Conservation (phyloP, 495 filamentous ascomycete species). For the Aspergillus asperescens region DNA sequence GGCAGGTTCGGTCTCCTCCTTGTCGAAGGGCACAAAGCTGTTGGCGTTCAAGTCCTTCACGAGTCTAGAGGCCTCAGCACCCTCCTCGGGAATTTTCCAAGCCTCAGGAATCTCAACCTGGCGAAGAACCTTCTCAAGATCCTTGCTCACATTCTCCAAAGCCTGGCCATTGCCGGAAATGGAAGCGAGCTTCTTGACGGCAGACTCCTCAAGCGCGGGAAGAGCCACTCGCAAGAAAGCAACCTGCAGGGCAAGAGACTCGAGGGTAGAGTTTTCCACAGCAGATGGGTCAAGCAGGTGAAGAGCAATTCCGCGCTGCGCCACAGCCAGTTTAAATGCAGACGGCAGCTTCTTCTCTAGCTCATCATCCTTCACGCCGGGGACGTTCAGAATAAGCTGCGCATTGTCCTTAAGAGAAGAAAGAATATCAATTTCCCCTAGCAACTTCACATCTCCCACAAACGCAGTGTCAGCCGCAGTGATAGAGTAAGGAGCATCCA, state of each 20-base stretch:
- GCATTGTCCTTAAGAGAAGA: constrained; percentile 64
- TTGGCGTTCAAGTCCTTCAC: constrained; percentile 60
- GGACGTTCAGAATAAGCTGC: constrained; percentile 67
- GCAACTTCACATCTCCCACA: constrained; percentile 71
- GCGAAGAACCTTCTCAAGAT: constrained; percentile 64
- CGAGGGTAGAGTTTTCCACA: constrained; percentile 55
- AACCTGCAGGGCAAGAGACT: constrained; percentile 61
- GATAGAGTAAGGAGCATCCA: constrained; percentile 79
- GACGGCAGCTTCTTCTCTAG: constrained; percentile 80
- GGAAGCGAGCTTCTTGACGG: constrained; percentile 51
- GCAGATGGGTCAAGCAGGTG: constrained; percentile 65
- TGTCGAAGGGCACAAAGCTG: constrained; percentile 79
- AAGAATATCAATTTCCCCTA: constrained; percentile 68
- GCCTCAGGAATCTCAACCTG: constrained; percentile 67
- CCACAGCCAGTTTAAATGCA: constrained; percentile 59
- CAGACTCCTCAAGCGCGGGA: constrained; percentile 48
- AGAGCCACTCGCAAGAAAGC: constrained; percentile 74
- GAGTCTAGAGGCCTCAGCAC: constrained; percentile 46
- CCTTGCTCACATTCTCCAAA: constrained; percentile 56
- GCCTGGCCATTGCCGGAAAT: constrained; percentile 50
- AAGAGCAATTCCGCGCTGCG: constrained; percentile 61
- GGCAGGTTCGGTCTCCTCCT: constrained; percentile 63
- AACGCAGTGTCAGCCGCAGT: constrained; percentile 72
- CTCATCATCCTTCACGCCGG: constrained; percentile 78
- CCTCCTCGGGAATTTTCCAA: constrained; percentile 66